Conservation (phyloP, 2,329 filamentous ascomycete species). For the Elsinoe perseae region DNA sequence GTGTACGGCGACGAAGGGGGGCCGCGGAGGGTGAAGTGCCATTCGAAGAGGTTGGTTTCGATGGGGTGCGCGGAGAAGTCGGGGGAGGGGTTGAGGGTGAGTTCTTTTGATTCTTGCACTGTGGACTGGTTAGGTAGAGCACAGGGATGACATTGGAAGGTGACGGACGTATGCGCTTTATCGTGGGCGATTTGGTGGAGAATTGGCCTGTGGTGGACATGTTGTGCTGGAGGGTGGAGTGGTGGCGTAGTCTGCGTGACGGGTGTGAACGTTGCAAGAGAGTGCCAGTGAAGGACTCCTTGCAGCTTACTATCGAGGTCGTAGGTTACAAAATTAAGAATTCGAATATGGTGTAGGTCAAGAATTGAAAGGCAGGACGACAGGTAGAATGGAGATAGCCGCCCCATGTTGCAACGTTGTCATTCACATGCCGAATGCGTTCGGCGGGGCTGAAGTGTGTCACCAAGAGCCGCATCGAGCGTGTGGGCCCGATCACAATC, state of each 20-base stretch:
- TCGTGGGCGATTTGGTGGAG: slow-evolving; percentile 73
- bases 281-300: slow-evolving; percentile 1
- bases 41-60: slow-evolving; percentile 89
- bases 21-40: slow-evolving; percentile 96
- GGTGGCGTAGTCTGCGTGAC: neutral
- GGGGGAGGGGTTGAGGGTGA: slow-evolving; percentile 68
- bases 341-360: neutral
- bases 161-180: slow-evolving; percentile 68
- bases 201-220: slow-evolving; percentile 29
- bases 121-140: slow-evolving; percentile 20
- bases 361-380: neutral
- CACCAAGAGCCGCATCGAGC: neutral
- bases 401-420: slow-evolving; percentile 6
- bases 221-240: too few species aligned
- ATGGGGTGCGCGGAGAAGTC: slow-evolving; percentile 81
- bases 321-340: neutral
- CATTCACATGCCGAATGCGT: neutral
- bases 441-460: neutral
- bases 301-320: neutral
- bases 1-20: slow-evolving; percentile 75
- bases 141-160: slow-evolving; percentile 15
- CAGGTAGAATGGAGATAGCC: neutral
- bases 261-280: too few species aligned
- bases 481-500: neutral
- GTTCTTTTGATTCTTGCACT: slow-evolving; percentile 87